These are phyloP conservation scores for maize (Zea mays) DNA, from an alignment of 176 grass and related monocot species.

Conservation along the genomic window DNA sequence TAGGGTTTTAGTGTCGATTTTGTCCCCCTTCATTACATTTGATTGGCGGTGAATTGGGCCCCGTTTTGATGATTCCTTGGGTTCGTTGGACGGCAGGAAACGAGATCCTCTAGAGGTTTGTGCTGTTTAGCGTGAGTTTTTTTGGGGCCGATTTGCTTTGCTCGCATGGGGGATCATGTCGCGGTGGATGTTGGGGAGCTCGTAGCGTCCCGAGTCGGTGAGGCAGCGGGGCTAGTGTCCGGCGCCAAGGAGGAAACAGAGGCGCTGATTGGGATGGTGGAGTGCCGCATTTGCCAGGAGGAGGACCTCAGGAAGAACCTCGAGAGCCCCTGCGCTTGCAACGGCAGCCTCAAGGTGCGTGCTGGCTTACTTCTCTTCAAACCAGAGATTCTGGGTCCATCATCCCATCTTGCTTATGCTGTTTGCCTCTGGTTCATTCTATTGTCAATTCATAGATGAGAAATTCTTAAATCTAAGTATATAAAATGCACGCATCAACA, in stretches of 20 bases:
- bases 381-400: background rate
- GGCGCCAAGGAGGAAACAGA: slow-evolving; percentile 40
- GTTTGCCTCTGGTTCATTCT: slow-evolving; percentile 2
- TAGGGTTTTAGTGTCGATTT: slow-evolving; percentile 45
- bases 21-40: background rate
- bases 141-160: background rate
- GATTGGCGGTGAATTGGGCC: background rate
- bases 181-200: slow-evolving; percentile 61
- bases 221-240: slow-evolving; percentile 26
- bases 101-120: background rate
- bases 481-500: background rate
- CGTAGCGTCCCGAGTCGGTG: slow-evolving; percentile 7
- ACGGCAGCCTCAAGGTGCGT: slow-evolving; percentile 78
- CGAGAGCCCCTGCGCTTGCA: slow-evolving; percentile 87
- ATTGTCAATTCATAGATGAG: background rate
- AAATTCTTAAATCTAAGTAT: background rate
- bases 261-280: slow-evolving; percentile 64
- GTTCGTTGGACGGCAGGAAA: slow-evolving; percentile 15
- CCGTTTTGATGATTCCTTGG: slow-evolving; percentile 12
- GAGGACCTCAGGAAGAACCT: slow-evolving; percentile 78
- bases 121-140: background rate
- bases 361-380: slow-evolving; percentile 19
- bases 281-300: slow-evolving; percentile 98
- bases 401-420: background rate
- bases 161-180: slow-evolving; percentile 74